A percentile compares a stretch with the other conserved stretches of the same genome.
These are phyloP conservation scores for Schwanniomyces polymorphus DNA, from an alignment of 805 yeast genomes.

Conservation along the genomic window DNA sequence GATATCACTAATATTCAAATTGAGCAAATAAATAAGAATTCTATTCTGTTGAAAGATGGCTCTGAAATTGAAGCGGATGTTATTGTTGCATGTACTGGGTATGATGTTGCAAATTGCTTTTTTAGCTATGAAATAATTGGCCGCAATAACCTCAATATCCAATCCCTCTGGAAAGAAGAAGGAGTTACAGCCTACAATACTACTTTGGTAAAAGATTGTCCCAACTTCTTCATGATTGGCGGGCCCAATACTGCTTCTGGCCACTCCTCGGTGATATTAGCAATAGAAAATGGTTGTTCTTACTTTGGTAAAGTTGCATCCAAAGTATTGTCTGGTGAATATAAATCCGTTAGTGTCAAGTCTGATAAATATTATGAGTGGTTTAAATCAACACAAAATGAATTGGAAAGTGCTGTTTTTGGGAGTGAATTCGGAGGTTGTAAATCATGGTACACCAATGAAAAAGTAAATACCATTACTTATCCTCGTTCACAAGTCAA, in stretches of 20 bases:
- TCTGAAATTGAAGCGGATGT: constrained; percentile 31
- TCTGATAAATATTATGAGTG: constrained; percentile 32
- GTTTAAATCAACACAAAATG: constrained; percentile 25
- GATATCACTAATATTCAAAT: constrained; percentile 21
- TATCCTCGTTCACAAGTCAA: constrained; percentile 37
- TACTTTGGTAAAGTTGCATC: constrained; percentile 21
- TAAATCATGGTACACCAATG: constrained; percentile 34
- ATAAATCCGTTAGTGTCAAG: constrained; percentile 29
- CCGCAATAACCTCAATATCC: constrained; percentile 18
- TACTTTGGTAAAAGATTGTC: constrained; percentile 27
- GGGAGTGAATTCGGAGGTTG: constrained; percentile 43
- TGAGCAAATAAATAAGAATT: constrained; percentile 25
- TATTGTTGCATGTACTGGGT: constrained; percentile 45
- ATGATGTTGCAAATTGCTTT: constrained; percentile 21
- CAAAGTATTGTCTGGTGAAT: constrained; percentile 26
- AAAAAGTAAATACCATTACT: constrained; percentile 28
- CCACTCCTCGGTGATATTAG: constrained; percentile 39
- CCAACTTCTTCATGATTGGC: constrained; percentile 33
- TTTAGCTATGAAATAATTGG: constrained; percentile 22
- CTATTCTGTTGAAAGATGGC: constrained; percentile 28
- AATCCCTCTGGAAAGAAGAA: constrained; percentile 25
- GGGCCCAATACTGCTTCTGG: constrained; percentile 46
- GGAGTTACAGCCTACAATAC: constrained; percentile 39
- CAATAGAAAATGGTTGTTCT: constrained; percentile 32
- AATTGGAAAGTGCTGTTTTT: constrained; percentile 28